Percentiles rank a stretch among this genome's conserved stretches.
phyloP scores from a whole-genome alignment of 345 rosid genomes.

The Salix brachista region DNA sequence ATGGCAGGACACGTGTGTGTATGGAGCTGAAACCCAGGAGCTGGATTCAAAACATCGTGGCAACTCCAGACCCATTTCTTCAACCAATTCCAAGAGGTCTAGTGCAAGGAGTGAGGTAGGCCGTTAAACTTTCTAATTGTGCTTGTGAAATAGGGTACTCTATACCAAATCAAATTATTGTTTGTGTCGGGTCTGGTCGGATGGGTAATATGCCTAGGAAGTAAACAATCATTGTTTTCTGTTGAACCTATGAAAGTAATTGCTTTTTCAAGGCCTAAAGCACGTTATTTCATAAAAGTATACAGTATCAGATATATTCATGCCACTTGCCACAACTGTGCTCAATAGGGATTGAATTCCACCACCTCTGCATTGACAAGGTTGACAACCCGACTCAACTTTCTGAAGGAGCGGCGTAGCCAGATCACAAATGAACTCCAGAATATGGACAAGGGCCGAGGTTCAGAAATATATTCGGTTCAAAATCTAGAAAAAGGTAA shows the following conservation, averaged over 20 bases:
- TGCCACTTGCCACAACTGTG: conserved; percentile 3
- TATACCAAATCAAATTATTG: neutral
- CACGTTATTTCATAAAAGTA: neutral
- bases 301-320: neutral
- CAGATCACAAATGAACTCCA: conserved; percentile 61
- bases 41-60: conserved; percentile 30
- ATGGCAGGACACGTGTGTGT: conserved; percentile 35
- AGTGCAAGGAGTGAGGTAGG: conserved; percentile 67
- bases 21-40: conserved; percentile 34
- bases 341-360: conserved; percentile 46
- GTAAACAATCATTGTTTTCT: neutral
- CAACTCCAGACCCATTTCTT: conserved; percentile 29
- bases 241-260: neutral
- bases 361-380: conserved; percentile 62
- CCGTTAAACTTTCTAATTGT: neutral
- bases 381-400: conserved; percentile 74
- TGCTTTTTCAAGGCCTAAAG: neutral
- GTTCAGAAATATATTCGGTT: conserved; percentile 7
- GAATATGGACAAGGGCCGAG: conserved; percentile 46
- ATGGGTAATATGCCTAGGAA: neutral
- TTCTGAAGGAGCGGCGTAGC: conserved; percentile 73
- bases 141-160: neutral
- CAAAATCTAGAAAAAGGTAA: neutral
- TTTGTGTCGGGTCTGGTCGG: neutral
- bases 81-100: conserved; percentile 51